Evolutionary conservation across 176 grass and related monocot genomes (phyloP), one percentile per base, ranked within the genome.

Genomic region (Triticum monococcum): DNA sequence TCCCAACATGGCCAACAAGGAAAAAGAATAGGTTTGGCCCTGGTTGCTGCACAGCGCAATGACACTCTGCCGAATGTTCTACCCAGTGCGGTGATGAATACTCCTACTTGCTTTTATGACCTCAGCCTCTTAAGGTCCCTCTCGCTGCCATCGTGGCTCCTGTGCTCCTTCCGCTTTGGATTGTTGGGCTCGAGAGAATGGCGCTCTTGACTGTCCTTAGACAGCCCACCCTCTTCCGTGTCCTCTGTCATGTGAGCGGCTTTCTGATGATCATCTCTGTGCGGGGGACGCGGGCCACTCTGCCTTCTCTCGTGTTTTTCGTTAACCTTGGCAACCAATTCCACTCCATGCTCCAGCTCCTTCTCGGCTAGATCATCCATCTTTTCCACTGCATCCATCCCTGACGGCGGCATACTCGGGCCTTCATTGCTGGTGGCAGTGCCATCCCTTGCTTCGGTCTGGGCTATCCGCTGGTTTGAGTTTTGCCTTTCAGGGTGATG

Each of bases 301-400:
- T 91, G 87, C 77, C 45, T 87, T 70, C 77, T 85, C 14, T 79
- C 84, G 4, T 87, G 86, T 50, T 87, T 89, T 8, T 70, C 90
- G 75, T 91, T 84, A 17, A 89, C 90, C 76, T 86, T 81, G 4
- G 87, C 93, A 80, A 87, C 95, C 79, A 87, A 88, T 82, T 95
- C 95, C 68, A 91, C 89, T 43, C 91, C 92, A 81, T 95, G 85
- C 77, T 95, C 92, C 82, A 97, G 79, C 84, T 95, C 95, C 81
- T 92, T 95, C 83, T 90, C 91, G 7, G 90, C 83, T 25, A 93
- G 89, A 67, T 88, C 92, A 83, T 93, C 95, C 90, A 91, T 81
- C 84, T 87, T 94, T 81, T 90, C 92, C 77, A 91, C 85, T 33
- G 95, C 88, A 79, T 90, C 88, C 73, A 89, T 65, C 66, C 72